Percentiles rank a stretch among this genome's conserved stretches.
phyloP scores from a whole-genome alignment of 257 asterid species.

The Fraxinus cuspidata region DNA sequence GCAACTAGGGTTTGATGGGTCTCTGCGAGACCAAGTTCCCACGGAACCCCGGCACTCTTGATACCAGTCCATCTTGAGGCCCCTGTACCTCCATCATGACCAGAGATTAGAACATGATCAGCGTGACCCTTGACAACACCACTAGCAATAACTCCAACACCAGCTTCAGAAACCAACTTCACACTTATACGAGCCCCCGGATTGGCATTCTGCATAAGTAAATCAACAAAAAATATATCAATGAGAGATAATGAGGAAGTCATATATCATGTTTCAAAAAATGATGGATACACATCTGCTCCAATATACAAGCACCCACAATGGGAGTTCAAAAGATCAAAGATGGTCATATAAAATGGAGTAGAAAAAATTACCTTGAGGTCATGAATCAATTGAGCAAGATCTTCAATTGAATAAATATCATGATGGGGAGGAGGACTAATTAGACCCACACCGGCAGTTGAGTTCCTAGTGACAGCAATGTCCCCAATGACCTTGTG shows the following conservation, averaged over 20 bases:
- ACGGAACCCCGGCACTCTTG: conserved; percentile 97
- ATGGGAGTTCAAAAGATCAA: not conserved
- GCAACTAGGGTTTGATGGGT: conserved; percentile 99
- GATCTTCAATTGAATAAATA: conserved; percentile 97
- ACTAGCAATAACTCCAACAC: conserved; percentile 97
- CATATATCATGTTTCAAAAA: not conserved
- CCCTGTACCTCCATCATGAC: conserved; percentile 99
- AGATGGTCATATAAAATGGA: not conserved
- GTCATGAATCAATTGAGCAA: conserved; percentile 96
- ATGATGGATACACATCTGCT: not conserved
- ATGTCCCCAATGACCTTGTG: conserved; percentile 98
- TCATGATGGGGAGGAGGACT: conserved; percentile 99
- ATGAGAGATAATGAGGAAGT: not conserved
- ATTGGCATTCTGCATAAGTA: conserved; percentile 73
- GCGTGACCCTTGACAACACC: conserved; percentile 99
- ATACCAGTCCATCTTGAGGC: conserved; percentile 99
- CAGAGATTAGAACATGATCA: conserved; percentile 93
- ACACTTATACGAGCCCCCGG: conserved; percentile 97
- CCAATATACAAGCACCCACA: conserved; percentile 1
- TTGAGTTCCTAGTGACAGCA: conserved; percentile 94
- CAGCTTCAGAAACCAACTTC: conserved; percentile 99
- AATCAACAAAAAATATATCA: not conserved
- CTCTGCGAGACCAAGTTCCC: conserved; percentile 99
- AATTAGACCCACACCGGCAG: conserved; percentile 99
- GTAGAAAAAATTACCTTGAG: conserved; percentile 64